Percentiles rank a stretch among this genome's conserved stretches.
Conservation (phyloP, 2,329 filamentous ascomycete species). For the Hypoxylon sp. region DNA sequence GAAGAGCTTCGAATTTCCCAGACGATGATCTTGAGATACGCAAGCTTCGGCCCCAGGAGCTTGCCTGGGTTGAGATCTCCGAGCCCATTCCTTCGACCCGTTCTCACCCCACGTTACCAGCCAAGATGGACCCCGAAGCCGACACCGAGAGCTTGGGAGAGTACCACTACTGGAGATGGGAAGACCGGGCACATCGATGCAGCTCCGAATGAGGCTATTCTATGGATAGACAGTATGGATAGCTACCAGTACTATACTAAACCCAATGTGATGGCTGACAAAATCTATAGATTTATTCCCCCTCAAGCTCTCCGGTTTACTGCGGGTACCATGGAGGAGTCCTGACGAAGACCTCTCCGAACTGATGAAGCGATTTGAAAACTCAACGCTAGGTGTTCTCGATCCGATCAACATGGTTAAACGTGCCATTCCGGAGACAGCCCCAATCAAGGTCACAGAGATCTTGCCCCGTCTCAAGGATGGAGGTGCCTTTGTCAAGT, state of each 20-base stretch:
- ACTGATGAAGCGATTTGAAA: conserved; percentile 68
- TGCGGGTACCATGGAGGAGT: conserved; percentile 63
- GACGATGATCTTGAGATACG: conserved; percentile 55
- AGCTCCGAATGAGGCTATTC: conserved; percentile 80
- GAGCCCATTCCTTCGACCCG: conserved; percentile 38
- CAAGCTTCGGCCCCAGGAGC: conserved; percentile 55
- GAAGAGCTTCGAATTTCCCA: conserved; percentile 40
- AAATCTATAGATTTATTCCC: conserved; percentile 82
- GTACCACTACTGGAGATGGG: conserved; percentile 67
- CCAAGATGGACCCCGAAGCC: conserved; percentile 43
- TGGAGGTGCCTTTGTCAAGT: conserved; percentile 89
- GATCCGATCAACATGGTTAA: conserved; percentile 70
- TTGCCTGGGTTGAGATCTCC: conserved; percentile 53
- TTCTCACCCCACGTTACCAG: conserved; percentile 40
- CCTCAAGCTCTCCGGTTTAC: conserved; percentile 72
- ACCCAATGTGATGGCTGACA: conserved; percentile 12
- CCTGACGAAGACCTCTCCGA: conserved; percentile 65
- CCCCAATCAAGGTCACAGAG: conserved; percentile 80
- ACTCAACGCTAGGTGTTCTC: conserved; percentile 64
- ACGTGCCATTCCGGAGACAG: conserved; percentile 73
- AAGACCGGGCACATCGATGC: conserved; percentile 87
- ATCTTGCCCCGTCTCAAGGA: conserved; percentile 90
- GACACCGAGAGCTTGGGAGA: conserved; percentile 58
- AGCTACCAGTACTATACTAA: conserved; percentile 1
- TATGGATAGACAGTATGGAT: conserved; percentile 88